These are phyloP conservation scores for Leccinum disarticulatum DNA, from an alignment of 768 basidiomycete species.

Conservation along the genomic window DNA sequence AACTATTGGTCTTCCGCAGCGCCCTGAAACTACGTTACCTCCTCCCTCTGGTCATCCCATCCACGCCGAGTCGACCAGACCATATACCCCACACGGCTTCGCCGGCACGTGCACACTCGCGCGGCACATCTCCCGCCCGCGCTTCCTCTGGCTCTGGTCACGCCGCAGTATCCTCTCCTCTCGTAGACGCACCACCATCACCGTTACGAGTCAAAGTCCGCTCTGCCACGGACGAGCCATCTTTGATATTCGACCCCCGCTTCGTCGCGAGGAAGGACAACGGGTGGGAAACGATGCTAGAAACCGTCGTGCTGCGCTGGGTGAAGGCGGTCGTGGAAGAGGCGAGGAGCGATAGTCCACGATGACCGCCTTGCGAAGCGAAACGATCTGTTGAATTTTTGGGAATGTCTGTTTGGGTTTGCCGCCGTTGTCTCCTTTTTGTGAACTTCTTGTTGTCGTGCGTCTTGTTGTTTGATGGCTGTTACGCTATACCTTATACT, in stretches of 20 bases:
- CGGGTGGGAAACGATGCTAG: conserved; percentile 84
- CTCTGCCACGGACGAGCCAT: conserved; percentile 44
- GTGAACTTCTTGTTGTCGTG: neutral
- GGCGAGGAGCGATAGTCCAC: conserved; percentile 41
- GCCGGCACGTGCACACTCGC: conserved; percentile 17
- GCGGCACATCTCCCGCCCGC: conserved; percentile 27
- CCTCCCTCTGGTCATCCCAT: conserved; percentile 62
- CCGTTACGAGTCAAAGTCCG: conserved; percentile 35
- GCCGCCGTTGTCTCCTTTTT: neutral
- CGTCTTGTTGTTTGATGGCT: neutral
- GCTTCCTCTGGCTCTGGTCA: conserved; percentile 14
- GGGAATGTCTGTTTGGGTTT: neutral
- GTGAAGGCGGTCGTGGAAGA: conserved; percentile 68
- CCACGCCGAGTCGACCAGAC: conserved; percentile 33
- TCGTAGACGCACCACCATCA: conserved; percentile 24
- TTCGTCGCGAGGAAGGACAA: conserved; percentile 69
- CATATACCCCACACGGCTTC: conserved; percentile 26
- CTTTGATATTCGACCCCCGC: conserved; percentile 69
- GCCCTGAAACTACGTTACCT: conserved; percentile 83
- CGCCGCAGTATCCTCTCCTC: neutral
- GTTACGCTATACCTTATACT: neutral
- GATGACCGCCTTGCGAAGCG: conserved; percentile 12
- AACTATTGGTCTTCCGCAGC: conserved; percentile 35
- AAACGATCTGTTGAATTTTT: neutral
- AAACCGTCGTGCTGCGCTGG: conserved; percentile 63